These are phyloP conservation scores for Scytalidium sp. DNA, from an alignment of 2,329 filamentous ascomycete genomes.

Conservation along the genomic window DNA sequence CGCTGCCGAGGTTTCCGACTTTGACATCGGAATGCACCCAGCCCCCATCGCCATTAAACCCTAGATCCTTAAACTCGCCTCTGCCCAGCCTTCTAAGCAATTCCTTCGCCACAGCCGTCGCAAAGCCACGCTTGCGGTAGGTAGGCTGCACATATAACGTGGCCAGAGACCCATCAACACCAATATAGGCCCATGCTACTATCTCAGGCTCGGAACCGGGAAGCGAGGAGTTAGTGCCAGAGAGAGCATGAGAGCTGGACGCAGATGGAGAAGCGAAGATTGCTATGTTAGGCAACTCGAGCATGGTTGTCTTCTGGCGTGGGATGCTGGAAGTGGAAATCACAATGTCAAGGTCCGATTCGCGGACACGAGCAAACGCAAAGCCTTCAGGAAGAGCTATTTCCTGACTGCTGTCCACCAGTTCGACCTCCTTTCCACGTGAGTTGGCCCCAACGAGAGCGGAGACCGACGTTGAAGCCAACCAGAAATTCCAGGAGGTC, in stretches of 20 bases:
- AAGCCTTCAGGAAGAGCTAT: constrained; percentile 15
- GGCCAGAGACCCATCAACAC: constrained; percentile 23
- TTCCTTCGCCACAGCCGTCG: constrained; percentile 19
- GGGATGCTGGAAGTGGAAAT: constrained; percentile 23
- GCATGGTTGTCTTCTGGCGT: constrained; percentile 18
- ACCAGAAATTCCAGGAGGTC: constrained; percentile 21
- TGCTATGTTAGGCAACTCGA: constrained; percentile 19
- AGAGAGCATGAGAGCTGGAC: neutral
- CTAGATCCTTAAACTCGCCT: constrained; percentile 22
- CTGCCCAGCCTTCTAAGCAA: constrained; percentile 13
- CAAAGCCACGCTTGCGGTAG: constrained; percentile 23
- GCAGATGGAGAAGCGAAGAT: constrained; percentile 9
- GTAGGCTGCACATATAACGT: constrained; percentile 25
- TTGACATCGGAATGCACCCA: constrained; percentile 27
- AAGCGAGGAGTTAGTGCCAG: neutral
- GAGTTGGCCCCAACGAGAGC: neutral
- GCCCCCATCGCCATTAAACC: constrained; percentile 21
- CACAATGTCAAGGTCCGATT: constrained; percentile 22
- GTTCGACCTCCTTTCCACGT: neutral
- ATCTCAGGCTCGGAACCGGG: constrained; percentile 9
- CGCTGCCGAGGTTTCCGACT: constrained; percentile 24
- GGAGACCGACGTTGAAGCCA: constrained; percentile 5
- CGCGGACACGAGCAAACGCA: constrained; percentile 16
- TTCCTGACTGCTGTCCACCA: neutral
- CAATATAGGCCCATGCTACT: constrained; percentile 26